Evolutionary conservation across 805 yeast genomes (phyloP).

Genomic region (Monosporozyma siamensis): DNA sequence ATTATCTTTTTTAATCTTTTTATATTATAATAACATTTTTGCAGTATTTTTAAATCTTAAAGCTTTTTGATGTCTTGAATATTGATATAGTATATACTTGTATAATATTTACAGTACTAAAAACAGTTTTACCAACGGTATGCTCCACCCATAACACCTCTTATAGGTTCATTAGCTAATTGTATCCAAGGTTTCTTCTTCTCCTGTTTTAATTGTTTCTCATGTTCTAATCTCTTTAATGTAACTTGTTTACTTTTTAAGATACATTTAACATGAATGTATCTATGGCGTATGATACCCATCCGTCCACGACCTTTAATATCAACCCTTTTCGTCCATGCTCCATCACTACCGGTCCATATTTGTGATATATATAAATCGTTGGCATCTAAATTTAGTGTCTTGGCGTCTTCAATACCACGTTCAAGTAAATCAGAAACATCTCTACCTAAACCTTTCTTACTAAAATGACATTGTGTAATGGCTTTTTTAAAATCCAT

Average conservation of each 20-base stretch:
- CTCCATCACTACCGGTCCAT: conserved; percentile 90
- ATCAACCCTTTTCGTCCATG: conserved; percentile 60
- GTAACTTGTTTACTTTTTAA: conserved; percentile 58
- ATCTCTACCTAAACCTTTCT: conserved; percentile 70
- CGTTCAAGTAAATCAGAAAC: conserved; percentile 63
- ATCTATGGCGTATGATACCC: conserved; percentile 69
- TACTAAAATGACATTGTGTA: conserved; percentile 83
- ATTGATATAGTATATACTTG: not conserved
- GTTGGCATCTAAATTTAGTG: conserved; percentile 48
- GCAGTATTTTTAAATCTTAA: not conserved
- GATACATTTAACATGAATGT: conserved; percentile 72
- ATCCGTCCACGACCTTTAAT: conserved; percentile 84
- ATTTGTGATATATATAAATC: conserved; percentile 65
- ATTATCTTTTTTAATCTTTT: not conserved
- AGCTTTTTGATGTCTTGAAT: not conserved
- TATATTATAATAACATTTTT: conserved; percentile 1
- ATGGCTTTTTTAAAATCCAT: conserved; percentile 69
- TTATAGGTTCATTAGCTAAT: conserved; percentile 36
- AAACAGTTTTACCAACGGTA: conserved; percentile 42
- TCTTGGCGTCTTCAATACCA: conserved; percentile 62
- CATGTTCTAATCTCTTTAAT: conserved; percentile 49
- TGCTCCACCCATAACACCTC: conserved; percentile 42
- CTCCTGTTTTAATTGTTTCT: conserved; percentile 39
- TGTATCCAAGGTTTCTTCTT: conserved; percentile 46
- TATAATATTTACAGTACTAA: not conserved